Conservation (phyloP, 1,284 basidiomycete genomes). For the Cryptococcus wingfieldii region DNA sequence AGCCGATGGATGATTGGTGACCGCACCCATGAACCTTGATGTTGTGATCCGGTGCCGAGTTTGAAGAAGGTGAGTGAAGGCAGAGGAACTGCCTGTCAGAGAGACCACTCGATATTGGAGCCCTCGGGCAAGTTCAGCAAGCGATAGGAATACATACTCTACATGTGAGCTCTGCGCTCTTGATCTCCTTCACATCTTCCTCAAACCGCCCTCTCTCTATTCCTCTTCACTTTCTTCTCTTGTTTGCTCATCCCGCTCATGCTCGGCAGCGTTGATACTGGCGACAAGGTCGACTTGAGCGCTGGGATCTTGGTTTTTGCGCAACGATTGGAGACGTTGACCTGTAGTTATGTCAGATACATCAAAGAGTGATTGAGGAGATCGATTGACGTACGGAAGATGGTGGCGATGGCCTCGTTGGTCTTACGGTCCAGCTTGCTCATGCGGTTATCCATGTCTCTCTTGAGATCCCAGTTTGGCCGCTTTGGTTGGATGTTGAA, state of each 20-base stretch:
- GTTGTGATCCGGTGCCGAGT: no score
- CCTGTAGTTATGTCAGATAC: slow-evolving; percentile 18
- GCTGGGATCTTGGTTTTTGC: slow-evolving; percentile 30
- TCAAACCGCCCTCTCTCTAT: slow-evolving; percentile 1
- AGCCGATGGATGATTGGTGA: no score
- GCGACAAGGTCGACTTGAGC: slow-evolving; percentile 44
- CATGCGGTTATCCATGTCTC: slow-evolving; percentile 86
- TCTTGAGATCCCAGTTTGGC: slow-evolving; percentile 94
- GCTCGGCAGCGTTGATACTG: slow-evolving; percentile 43
- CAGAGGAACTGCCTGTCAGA: no score
- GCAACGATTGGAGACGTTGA: slow-evolving; percentile 45
- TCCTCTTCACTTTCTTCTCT: slow-evolving; percentile 28
- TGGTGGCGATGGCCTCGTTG: slow-evolving; percentile 82
- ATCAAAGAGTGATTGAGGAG: neutral
- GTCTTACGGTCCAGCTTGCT: slow-evolving; percentile 83
- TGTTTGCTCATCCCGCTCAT: slow-evolving; percentile 32
- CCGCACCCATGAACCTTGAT: no score
- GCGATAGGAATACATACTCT: neutral
- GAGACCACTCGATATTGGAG: no score
- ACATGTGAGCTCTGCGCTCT: neutral
- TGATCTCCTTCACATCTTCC: neutral
- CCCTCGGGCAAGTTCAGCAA: no score
- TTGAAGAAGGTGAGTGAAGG: no score
- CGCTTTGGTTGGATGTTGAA: slow-evolving; percentile 96
- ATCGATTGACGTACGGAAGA: slow-evolving; percentile 67